These are phyloP conservation scores for Nothomitra cinnamomea DNA, from an alignment of 2,329 filamentous ascomycete genomes.

Conservation along the genomic window DNA sequence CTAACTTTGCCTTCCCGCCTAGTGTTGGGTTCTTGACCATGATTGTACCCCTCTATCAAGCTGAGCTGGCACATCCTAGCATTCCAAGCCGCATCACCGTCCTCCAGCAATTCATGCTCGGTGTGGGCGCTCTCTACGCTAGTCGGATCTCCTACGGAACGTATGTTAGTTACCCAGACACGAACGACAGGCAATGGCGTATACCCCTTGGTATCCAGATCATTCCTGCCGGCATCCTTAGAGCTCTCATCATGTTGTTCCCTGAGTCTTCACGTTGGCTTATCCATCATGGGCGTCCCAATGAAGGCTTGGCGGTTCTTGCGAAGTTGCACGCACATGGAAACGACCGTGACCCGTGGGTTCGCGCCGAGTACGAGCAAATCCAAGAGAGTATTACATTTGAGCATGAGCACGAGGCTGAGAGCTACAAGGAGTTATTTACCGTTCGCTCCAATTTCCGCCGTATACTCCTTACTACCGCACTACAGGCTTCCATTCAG, in stretches of 20 bases:
- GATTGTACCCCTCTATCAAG: conserved; percentile 59
- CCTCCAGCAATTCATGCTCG: conserved; percentile 70
- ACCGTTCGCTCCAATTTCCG: conserved; percentile 49
- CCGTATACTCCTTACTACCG: conserved; percentile 50
- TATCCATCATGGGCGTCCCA: conserved; percentile 49
- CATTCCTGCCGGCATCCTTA: conserved; percentile 46
- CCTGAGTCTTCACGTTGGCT: conserved; percentile 61
- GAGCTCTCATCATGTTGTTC: conserved; percentile 51
- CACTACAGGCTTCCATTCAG: conserved; percentile 54
- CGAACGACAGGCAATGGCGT: conserved; percentile 39
- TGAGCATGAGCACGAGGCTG: conserved; percentile 52
- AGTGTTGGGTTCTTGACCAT: conserved; percentile 44
- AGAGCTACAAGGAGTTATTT: conserved; percentile 55
- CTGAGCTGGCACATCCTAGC: conserved; percentile 59
- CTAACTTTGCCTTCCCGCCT: neutral
- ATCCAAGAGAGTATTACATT: conserved; percentile 49
- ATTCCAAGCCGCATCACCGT: conserved; percentile 62
- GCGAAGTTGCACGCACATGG: conserved; percentile 55
- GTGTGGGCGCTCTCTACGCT: conserved; percentile 54
- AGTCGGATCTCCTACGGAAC: conserved; percentile 57
- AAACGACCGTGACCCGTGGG: conserved; percentile 47
- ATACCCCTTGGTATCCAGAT: conserved; percentile 53
- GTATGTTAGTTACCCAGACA: conserved; percentile 31
- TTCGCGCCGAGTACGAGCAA: conserved; percentile 53
- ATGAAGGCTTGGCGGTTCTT: conserved; percentile 48